Percentiles rank a stretch among this genome's conserved stretches.
These are phyloP conservation scores for Metarhizium guizhouense DNA, from an alignment of 2,329 filamentous ascomycete genomes.

Conservation along the genomic window DNA sequence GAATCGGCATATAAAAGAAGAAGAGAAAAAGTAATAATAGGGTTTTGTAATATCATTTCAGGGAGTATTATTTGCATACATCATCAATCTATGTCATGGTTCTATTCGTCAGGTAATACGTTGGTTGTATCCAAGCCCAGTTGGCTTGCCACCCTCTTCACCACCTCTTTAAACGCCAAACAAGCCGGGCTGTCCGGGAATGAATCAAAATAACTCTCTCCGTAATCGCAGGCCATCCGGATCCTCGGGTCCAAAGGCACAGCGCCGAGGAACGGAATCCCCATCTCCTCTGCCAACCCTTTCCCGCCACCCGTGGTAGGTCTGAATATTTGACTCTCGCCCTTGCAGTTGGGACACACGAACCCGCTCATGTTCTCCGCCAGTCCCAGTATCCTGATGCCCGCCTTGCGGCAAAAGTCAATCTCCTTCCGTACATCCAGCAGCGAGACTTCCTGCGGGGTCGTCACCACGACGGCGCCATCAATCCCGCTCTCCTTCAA, in stretches of 20 bases:
- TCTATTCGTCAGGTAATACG: slow-evolving; percentile 34
- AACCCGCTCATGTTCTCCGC: slow-evolving; percentile 99
- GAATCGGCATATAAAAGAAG: background rate
- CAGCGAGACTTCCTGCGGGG: slow-evolving; percentile 86
- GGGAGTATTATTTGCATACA: slow-evolving; percentile 1
- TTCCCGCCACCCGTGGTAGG: slow-evolving; percentile 83
- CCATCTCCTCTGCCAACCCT: slow-evolving; percentile 74
- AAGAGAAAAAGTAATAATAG: too few relatives aligned
- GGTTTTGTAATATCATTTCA: background rate
- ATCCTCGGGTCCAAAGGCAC: slow-evolving; percentile 91
- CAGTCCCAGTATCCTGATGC: slow-evolving; percentile 76
- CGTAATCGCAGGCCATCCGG: slow-evolving; percentile 93
- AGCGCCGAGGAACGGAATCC: slow-evolving; percentile 77
- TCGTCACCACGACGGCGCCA: slow-evolving; percentile 87
- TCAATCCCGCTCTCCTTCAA: slow-evolving; percentile 87
- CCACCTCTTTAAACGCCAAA: slow-evolving; percentile 69
- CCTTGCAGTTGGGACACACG: slow-evolving; percentile 85
- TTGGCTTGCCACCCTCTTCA: slow-evolving; percentile 59
- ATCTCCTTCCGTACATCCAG: slow-evolving; percentile 96
- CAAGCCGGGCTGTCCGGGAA: slow-evolving; percentile 92
- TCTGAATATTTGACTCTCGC: slow-evolving; percentile 76
- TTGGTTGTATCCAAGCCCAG: slow-evolving; percentile 53
- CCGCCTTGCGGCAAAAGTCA: slow-evolving; percentile 93
- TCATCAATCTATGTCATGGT: slow-evolving; percentile 11
- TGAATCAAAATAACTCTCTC: slow-evolving; percentile 92